Evolutionary conservation across 345 rosid genomes (phyloP).

Genomic region (Ricinus communis): DNA sequence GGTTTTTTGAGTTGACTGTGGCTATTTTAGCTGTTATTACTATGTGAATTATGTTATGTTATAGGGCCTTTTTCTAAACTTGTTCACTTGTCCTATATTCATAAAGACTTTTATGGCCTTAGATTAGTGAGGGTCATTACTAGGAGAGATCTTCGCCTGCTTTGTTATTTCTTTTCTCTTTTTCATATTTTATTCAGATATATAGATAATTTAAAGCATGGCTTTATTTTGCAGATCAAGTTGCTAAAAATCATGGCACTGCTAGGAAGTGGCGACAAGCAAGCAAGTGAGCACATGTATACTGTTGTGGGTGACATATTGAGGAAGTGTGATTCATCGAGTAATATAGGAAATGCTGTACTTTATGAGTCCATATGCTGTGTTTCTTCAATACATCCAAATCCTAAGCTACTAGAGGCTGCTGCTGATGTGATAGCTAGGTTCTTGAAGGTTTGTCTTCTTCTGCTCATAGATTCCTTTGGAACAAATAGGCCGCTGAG

Average conservation of each 20-base stretch:
- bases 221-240: slow-evolving; percentile 61
- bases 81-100: background rate
- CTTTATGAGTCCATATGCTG: slow-evolving; percentile 89
- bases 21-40: background rate
- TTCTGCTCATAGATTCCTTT: slow-evolving; percentile 12
- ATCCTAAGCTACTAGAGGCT: slow-evolving; percentile 78
- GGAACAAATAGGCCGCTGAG: slow-evolving; percentile 3
- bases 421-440: slow-evolving; percentile 85
- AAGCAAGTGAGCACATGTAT: slow-evolving; percentile 88
- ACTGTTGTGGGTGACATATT: slow-evolving; percentile 90
- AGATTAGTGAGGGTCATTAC: background rate
- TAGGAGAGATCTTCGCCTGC: background rate
- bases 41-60: background rate
- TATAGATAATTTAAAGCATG: background rate
- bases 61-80: background rate
- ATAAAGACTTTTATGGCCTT: background rate
- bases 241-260: slow-evolving; percentile 88
- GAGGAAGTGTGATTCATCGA: slow-evolving; percentile 79
- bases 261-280: slow-evolving; percentile 96
- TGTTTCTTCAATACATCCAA: slow-evolving; percentile 83
- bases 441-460: slow-evolving; percentile 75
- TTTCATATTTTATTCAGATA: background rate
- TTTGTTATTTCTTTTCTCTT: background rate
- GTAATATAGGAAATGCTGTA: slow-evolving; percentile 93
- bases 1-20: background rate